These are phyloP conservation scores for Apiospora malaysiana DNA, from an alignment of 2,329 filamentous ascomycete species.

Conservation along the genomic window DNA sequence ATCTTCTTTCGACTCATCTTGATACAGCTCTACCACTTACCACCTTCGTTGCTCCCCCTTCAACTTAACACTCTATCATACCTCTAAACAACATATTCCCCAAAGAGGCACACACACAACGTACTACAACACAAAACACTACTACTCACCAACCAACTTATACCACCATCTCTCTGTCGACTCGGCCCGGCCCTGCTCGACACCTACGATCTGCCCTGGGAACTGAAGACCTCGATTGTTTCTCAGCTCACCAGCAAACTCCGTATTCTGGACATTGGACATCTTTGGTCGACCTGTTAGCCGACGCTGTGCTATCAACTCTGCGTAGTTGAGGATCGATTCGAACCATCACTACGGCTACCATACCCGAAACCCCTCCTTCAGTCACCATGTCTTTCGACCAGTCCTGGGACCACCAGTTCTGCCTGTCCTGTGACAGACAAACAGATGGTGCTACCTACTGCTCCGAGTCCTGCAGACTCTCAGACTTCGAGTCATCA, in stretches of 20 bases:
- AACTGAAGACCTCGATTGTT: neutral
- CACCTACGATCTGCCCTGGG: neutral
- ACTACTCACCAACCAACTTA: neutral
- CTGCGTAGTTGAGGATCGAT: constrained; percentile 1
- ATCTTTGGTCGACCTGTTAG: neutral
- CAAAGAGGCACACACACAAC: neutral
- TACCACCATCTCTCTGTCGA: neutral
- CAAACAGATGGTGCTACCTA: constrained; percentile 83
- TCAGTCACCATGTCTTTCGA: constrained; percentile 58
- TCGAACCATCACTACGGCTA: neutral
- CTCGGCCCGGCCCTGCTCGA: constrained; percentile 3
- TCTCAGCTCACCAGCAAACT: neutral
- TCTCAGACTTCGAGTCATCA: constrained; percentile 83
- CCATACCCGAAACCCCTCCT: neutral
- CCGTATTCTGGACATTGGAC: neutral
- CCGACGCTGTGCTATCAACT: neutral
- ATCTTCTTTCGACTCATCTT: neutral
- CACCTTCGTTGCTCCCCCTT: constrained; percentile 7
- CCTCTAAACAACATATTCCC: neutral
- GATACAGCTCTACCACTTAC: constrained; percentile 12
- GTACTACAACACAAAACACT: neutral
- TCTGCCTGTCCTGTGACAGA: constrained; percentile 92
- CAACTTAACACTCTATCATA: constrained; percentile 18
- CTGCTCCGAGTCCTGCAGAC: constrained; percentile 89
- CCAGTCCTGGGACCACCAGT: constrained; percentile 80